A percentile compares a stretch with the other conserved stretches of the same genome.
These are phyloP conservation scores for Tuber borchii DNA, from an alignment of 495 filamentous ascomycete genomes.

Conservation along the genomic window DNA sequence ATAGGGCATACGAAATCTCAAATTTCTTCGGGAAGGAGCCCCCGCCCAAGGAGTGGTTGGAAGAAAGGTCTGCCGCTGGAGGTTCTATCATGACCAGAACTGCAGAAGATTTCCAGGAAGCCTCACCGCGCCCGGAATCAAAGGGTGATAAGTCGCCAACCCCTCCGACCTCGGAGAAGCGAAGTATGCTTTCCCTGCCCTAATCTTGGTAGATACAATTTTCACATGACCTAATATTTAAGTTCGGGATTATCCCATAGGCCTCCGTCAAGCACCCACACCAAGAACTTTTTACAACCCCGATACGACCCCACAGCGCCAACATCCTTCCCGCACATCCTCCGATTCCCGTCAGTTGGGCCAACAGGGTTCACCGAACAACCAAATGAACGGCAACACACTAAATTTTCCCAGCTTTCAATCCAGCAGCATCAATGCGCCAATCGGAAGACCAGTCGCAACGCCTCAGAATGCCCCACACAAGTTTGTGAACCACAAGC, in stretches of 20 bases:
- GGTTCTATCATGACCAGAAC: conserved; percentile 70
- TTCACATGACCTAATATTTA: conserved; percentile 33
- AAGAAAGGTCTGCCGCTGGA: conserved; percentile 67
- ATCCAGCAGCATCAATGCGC: conserved; percentile 26
- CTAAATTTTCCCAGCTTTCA: conserved; percentile 36
- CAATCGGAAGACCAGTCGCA: conserved; percentile 33
- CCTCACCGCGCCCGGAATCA: conserved; percentile 38
- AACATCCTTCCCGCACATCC: conserved; percentile 35
- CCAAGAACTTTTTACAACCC: conserved; percentile 77
- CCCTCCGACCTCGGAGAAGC: conserved; percentile 46
- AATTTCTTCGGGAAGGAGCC: conserved; percentile 65
- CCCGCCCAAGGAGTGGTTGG: conserved; percentile 73
- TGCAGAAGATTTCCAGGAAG: conserved; percentile 59
- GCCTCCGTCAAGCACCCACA: conserved; percentile 69
- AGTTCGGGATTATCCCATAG: conserved; percentile 49
- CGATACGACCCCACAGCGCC: conserved; percentile 48
- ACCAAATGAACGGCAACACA: conserved; percentile 31
- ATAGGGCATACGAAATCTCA: conserved; percentile 67
- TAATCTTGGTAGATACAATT: conserved; percentile 8
- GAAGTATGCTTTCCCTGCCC: conserved; percentile 34
- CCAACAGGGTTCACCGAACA: conserved; percentile 21
- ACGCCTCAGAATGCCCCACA: conserved; percentile 39
- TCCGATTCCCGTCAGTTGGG: conserved; percentile 32
- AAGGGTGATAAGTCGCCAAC: conserved; percentile 43
- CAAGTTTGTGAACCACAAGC: conserved; percentile 35